Percentiles rank a stretch among this genome's conserved stretches.
phyloP scores from a whole-genome alignment of 2,329 filamentous ascomycete species.

The Aschersonia sp. region DNA sequence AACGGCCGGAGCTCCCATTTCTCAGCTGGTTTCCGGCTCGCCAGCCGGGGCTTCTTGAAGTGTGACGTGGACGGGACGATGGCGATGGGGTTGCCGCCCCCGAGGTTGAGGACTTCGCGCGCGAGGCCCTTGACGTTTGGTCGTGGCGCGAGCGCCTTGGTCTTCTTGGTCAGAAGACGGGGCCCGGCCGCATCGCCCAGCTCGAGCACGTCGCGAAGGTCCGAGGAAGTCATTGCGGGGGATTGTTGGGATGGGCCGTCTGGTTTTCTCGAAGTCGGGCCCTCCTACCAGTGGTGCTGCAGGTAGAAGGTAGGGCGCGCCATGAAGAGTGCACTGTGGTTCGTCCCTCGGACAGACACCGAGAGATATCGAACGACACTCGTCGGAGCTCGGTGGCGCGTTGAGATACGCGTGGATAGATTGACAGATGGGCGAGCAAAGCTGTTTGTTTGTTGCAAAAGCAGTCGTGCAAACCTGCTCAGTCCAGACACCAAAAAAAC shows the following conservation, averaged over 20 bases:
- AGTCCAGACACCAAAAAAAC: neutral
- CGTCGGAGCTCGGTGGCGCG: too few relatives aligned
- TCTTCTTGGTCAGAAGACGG: slow-evolving; percentile 54
- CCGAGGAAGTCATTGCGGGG: slow-evolving; percentile 52
- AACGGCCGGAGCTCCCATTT: slow-evolving; percentile 60
- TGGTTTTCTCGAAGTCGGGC: too few relatives aligned
- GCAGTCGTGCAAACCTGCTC: too few relatives aligned
- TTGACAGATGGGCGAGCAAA: too few relatives aligned
- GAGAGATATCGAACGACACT: too few relatives aligned
- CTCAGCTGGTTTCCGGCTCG: slow-evolving; percentile 38
- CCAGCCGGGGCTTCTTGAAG: slow-evolving; percentile 44
- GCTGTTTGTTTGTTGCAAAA: too few relatives aligned
- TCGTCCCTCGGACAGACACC: too few relatives aligned
- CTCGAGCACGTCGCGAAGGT: slow-evolving; percentile 81
- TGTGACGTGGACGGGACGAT: slow-evolving; percentile 46
- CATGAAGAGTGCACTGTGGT: too few relatives aligned
- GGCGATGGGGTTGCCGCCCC: slow-evolving; percentile 52
- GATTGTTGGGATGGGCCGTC: neutral
- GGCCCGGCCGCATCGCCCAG: slow-evolving; percentile 44
- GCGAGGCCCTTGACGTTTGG: slow-evolving; percentile 49
- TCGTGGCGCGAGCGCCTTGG: slow-evolving; percentile 48
- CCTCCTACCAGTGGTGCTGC: too few relatives aligned
- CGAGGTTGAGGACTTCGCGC: slow-evolving; percentile 50
- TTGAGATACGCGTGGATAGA: too few relatives aligned
- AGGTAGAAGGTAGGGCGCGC: too few relatives aligned